Conservation (phyloP, 2,329 filamentous ascomycete species). For the Epichloe uncinata region DNA sequence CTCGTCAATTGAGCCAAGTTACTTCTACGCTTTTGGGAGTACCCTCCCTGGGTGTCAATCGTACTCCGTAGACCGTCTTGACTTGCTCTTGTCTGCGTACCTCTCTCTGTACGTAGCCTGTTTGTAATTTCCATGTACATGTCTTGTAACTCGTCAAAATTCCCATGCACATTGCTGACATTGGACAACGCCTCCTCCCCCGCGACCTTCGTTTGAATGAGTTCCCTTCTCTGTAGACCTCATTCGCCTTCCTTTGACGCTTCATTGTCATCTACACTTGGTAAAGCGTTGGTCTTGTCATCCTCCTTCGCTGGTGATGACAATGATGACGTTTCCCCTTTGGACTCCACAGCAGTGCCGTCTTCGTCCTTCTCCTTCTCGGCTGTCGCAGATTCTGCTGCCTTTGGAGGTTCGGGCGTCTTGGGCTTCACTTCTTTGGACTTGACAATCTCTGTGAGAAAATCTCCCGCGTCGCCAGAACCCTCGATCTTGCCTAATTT, state of each 20-base stretch:
- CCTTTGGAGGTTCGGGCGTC: slow-evolving; percentile 4
- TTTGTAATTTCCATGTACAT: too few relatives aligned
- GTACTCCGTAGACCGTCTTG: too few relatives aligned
- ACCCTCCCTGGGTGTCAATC: too few relatives aligned
- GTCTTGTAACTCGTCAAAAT: too few relatives aligned
- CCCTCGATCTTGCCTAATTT: slow-evolving; percentile 64
- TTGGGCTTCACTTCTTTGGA: slow-evolving; percentile 35
- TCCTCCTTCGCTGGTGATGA: neutral
- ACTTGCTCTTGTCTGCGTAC: too few relatives aligned
- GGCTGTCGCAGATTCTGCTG: slow-evolving; percentile 9
- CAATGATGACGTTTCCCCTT: neutral
- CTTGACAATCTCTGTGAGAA: slow-evolving; percentile 51
- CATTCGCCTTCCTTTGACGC: neutral
- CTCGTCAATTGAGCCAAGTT: too few relatives aligned
- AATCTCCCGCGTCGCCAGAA: slow-evolving; percentile 58
- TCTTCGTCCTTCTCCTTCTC: slow-evolving; percentile 6
- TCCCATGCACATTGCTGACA: too few relatives aligned
- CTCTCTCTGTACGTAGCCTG: too few relatives aligned
- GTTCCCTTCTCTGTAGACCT: too few relatives aligned
- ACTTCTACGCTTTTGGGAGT: too few relatives aligned
- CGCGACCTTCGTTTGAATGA: too few relatives aligned
- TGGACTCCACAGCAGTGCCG: neutral
- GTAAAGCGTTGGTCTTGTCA: neutral
- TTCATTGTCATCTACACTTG: neutral
- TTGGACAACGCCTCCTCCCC: too few relatives aligned